A percentile compares a stretch with the other conserved stretches of the same genome.
Evolutionary conservation across 331 rosid species (phyloP).

Genomic region (Acacia concinna): DNA sequence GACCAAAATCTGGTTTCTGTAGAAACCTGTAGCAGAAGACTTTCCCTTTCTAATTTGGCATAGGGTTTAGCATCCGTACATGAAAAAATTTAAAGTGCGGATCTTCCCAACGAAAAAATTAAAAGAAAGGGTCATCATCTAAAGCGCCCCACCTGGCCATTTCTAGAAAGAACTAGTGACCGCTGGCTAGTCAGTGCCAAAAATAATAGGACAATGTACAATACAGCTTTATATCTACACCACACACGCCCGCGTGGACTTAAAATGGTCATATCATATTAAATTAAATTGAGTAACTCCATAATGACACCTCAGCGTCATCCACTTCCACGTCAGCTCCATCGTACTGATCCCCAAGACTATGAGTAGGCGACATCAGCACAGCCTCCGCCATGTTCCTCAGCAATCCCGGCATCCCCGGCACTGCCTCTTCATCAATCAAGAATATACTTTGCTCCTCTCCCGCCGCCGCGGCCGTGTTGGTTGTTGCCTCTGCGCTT

Average conservation of each 20-base stretch:
- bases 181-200: background rate
- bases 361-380: slow-evolving; percentile 67
- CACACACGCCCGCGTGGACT: background rate
- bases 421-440: slow-evolving; percentile 47
- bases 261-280: background rate
- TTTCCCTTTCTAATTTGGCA: background rate
- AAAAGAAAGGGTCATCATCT: too few species aligned
- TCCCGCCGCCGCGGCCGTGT: background rate
- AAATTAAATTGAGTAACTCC: slow-evolving; percentile 63
- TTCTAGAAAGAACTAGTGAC: background rate
- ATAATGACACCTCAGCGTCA: slow-evolving; percentile 58
- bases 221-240: background rate
- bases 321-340: slow-evolving; percentile 53
- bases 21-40: background rate
- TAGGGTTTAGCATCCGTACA: background rate
- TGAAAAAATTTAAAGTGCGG: background rate
- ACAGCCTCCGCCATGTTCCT: slow-evolving; percentile 71
- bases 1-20: background rate
- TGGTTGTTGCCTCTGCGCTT: background rate
- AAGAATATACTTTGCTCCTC: slow-evolving; percentile 7
- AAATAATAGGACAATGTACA: background rate
- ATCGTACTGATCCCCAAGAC: slow-evolving; percentile 7
- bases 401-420: slow-evolving; percentile 59
- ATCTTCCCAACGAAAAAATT: background rate
- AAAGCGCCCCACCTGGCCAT: background rate